phyloP scores from a whole-genome alignment of 345 rosid genomes.

The Carallia pectinifolia region DNA sequence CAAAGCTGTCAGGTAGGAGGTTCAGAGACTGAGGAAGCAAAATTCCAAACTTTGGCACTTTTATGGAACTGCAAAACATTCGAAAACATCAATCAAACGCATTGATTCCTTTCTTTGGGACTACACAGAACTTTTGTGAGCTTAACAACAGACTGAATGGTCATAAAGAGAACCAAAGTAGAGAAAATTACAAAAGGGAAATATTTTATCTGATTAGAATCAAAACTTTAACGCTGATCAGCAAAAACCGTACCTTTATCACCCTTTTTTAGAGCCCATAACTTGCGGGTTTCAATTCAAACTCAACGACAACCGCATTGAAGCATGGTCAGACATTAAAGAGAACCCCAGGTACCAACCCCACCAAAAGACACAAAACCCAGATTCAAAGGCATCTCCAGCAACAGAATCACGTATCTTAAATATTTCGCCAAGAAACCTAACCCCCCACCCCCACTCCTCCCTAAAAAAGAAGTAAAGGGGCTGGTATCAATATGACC shows the following conservation, averaged over 20 bases:
- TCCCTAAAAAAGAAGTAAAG: neutral
- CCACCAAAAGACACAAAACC: slow-evolving; percentile 37
- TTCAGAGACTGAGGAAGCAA: neutral
- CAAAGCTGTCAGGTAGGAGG: neutral
- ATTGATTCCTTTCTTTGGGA: slow-evolving; percentile 24
- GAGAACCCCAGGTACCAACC: slow-evolving; percentile 11
- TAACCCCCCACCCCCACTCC: too few relatives aligned
- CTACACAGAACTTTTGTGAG: slow-evolving; percentile 16
- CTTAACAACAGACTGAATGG: slow-evolving; percentile 18
- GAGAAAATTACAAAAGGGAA: slow-evolving; percentile 17
- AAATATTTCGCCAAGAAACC: neutral
- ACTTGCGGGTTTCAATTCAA: slow-evolving; percentile 30
- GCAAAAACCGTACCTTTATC: slow-evolving; percentile 37
- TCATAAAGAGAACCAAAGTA: slow-evolving; percentile 31
- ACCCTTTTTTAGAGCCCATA: slow-evolving; percentile 33
- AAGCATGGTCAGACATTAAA: neutral
- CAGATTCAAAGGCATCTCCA: slow-evolving; percentile 34
- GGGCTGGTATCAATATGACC: neutral
- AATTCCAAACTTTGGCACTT: slow-evolving; percentile 23
- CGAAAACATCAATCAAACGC: slow-evolving; percentile 25
- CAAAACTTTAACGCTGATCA: slow-evolving; percentile 42
- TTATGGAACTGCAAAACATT: slow-evolving; percentile 35
- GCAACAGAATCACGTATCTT: slow-evolving; percentile 9
- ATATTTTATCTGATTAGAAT: slow-evolving; percentile 17
- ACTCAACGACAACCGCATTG: slow-evolving; percentile 25